Conservation (phyloP, 305 asterid genomes). For the Solanum chacoense region DNA sequence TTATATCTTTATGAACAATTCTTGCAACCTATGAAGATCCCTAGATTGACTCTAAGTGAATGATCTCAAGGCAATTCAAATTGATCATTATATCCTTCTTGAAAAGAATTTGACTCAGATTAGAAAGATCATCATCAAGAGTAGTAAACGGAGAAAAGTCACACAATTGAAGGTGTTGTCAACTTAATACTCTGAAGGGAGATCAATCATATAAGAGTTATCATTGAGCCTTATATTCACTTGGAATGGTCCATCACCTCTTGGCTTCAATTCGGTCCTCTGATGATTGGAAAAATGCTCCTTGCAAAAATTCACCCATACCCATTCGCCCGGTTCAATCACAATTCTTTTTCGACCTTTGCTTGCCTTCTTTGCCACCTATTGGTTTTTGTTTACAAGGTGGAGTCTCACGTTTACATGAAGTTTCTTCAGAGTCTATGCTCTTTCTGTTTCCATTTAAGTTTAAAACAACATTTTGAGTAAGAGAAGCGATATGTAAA, state of each 20-base stretch:
- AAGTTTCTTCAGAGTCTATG: not conserved
- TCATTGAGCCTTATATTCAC: not conserved
- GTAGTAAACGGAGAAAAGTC: not conserved
- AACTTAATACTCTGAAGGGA: not conserved
- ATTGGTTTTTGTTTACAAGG: not conserved
- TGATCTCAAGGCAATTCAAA: not conserved
- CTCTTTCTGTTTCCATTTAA: not conserved
- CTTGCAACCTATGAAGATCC: not conserved
- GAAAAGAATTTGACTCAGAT: too few species aligned
- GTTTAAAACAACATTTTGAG: not conserved
- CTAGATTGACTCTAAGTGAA: not conserved
- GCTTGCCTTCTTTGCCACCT: not conserved
- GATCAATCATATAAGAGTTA: not conserved
- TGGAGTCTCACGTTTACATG: not conserved
- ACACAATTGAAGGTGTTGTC: not conserved
- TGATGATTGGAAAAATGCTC: not conserved
- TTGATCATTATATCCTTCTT: not conserved
- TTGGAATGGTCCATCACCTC: not conserved
- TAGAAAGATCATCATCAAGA: not conserved
- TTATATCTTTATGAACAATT: not conserved
- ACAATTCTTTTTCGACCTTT: not conserved
- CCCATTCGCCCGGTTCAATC: not conserved
- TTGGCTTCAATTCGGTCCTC: not conserved
- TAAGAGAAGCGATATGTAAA: not conserved
- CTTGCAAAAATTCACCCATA: not conserved